Conservation (phyloP, 2,329 filamentous ascomycete species). For the Lithohypha guttulata region DNA sequence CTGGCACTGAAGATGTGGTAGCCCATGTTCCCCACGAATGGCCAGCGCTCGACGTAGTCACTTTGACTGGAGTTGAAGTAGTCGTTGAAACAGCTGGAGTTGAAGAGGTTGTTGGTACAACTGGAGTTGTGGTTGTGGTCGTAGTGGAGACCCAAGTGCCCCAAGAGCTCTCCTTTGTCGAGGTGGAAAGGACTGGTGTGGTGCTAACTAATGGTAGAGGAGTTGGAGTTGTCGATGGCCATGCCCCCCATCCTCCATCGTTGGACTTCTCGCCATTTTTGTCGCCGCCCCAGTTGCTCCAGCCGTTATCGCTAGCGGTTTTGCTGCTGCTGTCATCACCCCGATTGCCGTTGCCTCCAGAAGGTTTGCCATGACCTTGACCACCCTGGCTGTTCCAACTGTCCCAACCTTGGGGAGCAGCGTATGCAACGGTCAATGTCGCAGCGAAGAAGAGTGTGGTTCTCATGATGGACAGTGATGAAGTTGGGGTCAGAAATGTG, state of each 20-base stretch:
- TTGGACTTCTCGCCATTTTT: constrained; percentile 11
- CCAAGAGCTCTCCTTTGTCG: constrained; percentile 9
- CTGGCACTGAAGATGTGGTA: neutral
- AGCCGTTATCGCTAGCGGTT: no score
- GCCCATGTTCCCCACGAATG: constrained; percentile 1
- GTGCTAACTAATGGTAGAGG: constrained; percentile 8
- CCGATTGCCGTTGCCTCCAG: neutral
- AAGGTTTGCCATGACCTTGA: constrained; percentile 4
- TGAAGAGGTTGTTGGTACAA: constrained; percentile 8
- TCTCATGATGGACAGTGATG: constrained; percentile 15
- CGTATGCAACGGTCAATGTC: constrained; percentile 16
- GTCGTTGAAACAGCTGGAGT: constrained; percentile 7
- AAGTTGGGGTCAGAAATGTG: constrained; percentile 1
- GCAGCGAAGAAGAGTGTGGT: constrained; percentile 16
- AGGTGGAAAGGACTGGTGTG: constrained; percentile 7
- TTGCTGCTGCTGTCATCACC: constrained; percentile 9
- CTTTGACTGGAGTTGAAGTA: neutral
- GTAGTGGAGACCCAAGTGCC: constrained; percentile 6
- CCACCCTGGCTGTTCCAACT: constrained; percentile 1
- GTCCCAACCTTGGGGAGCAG: constrained; percentile 10
- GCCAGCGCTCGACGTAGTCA: neutral
- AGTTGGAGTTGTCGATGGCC: constrained; percentile 8
- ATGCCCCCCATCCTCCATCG: constrained; percentile 13
- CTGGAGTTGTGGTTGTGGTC: constrained; percentile 2
- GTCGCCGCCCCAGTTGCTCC: constrained; percentile 12